phyloP scores from a whole-genome alignment of 2,329 filamentous ascomycete species.

The Monilinia fructigena region DNA sequence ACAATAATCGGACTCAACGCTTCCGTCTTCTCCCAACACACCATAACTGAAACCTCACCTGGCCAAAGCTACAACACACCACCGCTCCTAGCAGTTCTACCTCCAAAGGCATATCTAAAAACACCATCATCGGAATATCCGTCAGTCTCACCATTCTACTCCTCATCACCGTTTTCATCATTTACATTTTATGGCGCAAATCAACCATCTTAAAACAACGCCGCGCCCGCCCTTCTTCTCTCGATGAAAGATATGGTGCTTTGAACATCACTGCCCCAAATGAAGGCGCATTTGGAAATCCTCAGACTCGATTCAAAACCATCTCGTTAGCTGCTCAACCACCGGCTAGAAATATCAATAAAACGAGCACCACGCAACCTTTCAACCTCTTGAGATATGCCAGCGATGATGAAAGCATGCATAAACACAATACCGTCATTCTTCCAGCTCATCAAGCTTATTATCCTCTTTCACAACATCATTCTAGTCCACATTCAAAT shows the following conservation, averaged over 20 bases:
- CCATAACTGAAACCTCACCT: conserved; percentile 32
- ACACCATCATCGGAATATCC: conserved; percentile 35
- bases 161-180: conserved; percentile 21
- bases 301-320: not conserved
- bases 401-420: conserved; percentile 8
- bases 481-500: not conserved
- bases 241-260: conserved; percentile 16
- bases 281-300: conserved; percentile 13
- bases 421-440: not conserved
- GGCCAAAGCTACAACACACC: conserved; percentile 22
- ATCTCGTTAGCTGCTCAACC: conserved; percentile 14
- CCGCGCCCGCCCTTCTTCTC: not conserved
- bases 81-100: conserved; percentile 11
- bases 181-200: conserved; percentile 2
- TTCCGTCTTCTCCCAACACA: conserved; percentile 33
- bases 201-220: not conserved
- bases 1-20: conserved; percentile 33
- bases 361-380: not conserved
- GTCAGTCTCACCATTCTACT: conserved; percentile 28
- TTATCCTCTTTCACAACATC: not conserved
- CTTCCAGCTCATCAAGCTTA: conserved; percentile 14
- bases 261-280: conserved; percentile 20
- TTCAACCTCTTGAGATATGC: conserved; percentile 12
- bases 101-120: conserved; percentile 27
- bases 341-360: not conserved